Evolutionary conservation across 805 yeast genomes (phyloP).

Genomic region (Lachancea nothofagi): DNA sequence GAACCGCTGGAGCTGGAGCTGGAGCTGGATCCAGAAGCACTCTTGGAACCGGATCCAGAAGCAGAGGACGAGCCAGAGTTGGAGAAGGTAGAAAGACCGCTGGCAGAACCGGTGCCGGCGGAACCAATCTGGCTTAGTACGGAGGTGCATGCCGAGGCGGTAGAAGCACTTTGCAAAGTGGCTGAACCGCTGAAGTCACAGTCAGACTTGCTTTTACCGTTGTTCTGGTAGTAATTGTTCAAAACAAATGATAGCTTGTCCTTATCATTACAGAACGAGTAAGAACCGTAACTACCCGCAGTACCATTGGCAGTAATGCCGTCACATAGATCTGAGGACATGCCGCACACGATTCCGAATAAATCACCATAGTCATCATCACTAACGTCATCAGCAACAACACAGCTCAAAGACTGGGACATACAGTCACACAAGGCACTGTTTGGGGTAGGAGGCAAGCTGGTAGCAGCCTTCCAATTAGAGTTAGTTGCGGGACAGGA

Average conservation of each 20-base stretch:
- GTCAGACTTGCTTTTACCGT: conserved; percentile 42
- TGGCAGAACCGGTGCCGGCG: conserved; percentile 58
- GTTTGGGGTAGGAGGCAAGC: conserved; percentile 76
- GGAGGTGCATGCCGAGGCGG: conserved; percentile 52
- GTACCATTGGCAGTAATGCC: conserved; percentile 61
- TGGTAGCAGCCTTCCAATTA: conserved; percentile 63
- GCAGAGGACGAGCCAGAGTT: conserved; percentile 30
- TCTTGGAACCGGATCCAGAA: conserved; percentile 26
- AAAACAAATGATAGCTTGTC: conserved; percentile 60
- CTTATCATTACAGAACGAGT: conserved; percentile 64
- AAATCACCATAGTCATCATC: conserved; percentile 53
- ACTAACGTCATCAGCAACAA: conserved; percentile 49
- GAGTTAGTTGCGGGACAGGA: conserved; percentile 55
- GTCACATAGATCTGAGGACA: conserved; percentile 49
- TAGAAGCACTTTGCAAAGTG: conserved; percentile 41
- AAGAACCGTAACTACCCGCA: conserved; percentile 63
- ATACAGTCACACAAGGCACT: conserved; percentile 59
- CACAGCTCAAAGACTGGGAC: conserved; percentile 51
- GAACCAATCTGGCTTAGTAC: conserved; percentile 61
- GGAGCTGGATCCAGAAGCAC: conserved; percentile 19
- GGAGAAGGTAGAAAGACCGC: conserved; percentile 35
- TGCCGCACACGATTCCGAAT: conserved; percentile 53
- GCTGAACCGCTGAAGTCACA: conserved; percentile 72
- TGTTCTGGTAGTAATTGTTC: conserved; percentile 54
- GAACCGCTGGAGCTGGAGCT: conserved; percentile 13